Percentiles rank a stretch among this genome's conserved stretches.
phyloP scores from a whole-genome alignment of 306 rosid genomes.

The barrel medic (Medicago truncatula) region MtrunA17r5.0-ANR NC_053046.1:31161501-31162000 shows the following conservation, averaged over 20 bases:
- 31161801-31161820: background rate
- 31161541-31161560: constrained; percentile 95
- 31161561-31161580: constrained; percentile 92
- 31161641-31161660: background rate
- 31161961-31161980: constrained; percentile 57
- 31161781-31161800: no score
- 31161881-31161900: no score
- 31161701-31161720: no score
- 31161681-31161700: background rate
- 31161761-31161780: background rate
- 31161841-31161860: background rate
- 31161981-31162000: constrained; percentile 93
- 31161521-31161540: constrained; percentile 65
- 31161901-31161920: background rate
- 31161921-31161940: background rate
- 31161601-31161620: constrained; percentile 44
- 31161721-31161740: background rate
- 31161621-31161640: background rate
- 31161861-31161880: background rate
- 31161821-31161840: background rate
- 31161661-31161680: background rate
- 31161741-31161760: background rate
- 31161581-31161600: constrained; percentile 93
- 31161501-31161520: background rate
- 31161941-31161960: background rate